Evolutionary conservation across 441 rosid species (phyloP).

Genomic region (Pelargonium myrrhifolium): DNA sequence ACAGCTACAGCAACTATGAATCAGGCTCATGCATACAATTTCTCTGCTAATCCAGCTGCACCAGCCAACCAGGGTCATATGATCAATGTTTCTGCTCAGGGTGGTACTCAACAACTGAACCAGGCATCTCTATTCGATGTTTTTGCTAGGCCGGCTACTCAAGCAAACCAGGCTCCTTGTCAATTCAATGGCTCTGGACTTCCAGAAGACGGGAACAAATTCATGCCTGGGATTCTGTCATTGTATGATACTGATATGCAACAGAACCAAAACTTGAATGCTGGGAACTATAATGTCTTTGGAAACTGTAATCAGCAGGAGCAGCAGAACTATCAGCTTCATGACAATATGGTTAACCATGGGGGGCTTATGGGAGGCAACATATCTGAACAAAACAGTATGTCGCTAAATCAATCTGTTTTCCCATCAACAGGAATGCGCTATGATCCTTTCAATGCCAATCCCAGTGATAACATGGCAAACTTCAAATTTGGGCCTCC

Average conservation of each 20-base stretch:
- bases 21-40: neutral
- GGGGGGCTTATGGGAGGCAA: constrained; percentile 44
- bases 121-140: neutral
- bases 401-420: constrained; percentile 36
- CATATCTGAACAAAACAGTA: constrained; percentile 42
- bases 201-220: constrained; percentile 82
- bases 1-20: neutral
- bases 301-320: constrained; percentile 25
- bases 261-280: constrained; percentile 31
- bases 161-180: neutral
- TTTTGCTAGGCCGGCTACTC: neutral
- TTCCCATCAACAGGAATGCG: constrained; percentile 28
- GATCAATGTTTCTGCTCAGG: neutral
- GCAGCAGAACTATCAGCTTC: constrained; percentile 34
- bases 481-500: constrained; percentile 43
- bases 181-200: constrained; percentile 53
- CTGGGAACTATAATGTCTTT: constrained; percentile 20
- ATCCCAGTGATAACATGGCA: constrained; percentile 22
- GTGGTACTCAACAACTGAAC: neutral
- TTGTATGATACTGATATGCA: constrained; percentile 50
- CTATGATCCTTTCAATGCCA: constrained; percentile 36
- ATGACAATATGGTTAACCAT: constrained; percentile 38
- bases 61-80: neutral
- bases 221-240: constrained; percentile 71
- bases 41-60: neutral